These are phyloP conservation scores for Cadophora gregata DNA, from an alignment of 2,329 filamentous ascomycete genomes.

Conservation along the genomic window DNA sequence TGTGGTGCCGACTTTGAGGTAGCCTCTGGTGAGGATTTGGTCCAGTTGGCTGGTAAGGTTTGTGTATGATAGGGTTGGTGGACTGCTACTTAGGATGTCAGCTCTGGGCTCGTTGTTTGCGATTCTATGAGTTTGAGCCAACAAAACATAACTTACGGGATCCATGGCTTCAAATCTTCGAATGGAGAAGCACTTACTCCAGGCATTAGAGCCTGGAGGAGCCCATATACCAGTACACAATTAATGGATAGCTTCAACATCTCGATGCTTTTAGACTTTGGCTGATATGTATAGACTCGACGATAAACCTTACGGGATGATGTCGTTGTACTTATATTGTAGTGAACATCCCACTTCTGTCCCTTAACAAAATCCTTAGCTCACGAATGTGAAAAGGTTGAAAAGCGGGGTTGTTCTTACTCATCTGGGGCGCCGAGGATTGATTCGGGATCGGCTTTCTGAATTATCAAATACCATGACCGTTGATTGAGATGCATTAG, in stretches of 20 bases:
- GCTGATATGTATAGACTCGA: background rate
- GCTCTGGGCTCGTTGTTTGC: background rate
- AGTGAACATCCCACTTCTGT: slow-evolving; percentile 6
- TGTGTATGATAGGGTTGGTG: background rate
- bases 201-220: background rate
- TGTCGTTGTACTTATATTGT: background rate
- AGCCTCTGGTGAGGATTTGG: slow-evolving; percentile 12
- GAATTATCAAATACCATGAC: background rate
- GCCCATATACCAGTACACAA: background rate
- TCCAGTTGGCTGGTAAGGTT: slow-evolving; percentile 13
- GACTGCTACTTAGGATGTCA: background rate
- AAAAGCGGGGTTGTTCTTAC: slow-evolving; percentile 10
- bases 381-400: background rate
- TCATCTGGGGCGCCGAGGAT: background rate
- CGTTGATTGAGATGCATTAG: background rate
- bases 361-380: background rate
- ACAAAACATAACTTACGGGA: background rate
- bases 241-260: background rate
- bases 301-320: background rate
- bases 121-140: background rate
- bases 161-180: background rate
- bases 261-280: background rate
- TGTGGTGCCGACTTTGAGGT: slow-evolving; percentile 18
- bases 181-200: background rate
- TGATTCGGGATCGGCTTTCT: background rate